Evolutionary conservation across 192 early-diverging fungal genomes (phyloP).

Genomic region (Lunasporangiospora selenospora): DNA sequence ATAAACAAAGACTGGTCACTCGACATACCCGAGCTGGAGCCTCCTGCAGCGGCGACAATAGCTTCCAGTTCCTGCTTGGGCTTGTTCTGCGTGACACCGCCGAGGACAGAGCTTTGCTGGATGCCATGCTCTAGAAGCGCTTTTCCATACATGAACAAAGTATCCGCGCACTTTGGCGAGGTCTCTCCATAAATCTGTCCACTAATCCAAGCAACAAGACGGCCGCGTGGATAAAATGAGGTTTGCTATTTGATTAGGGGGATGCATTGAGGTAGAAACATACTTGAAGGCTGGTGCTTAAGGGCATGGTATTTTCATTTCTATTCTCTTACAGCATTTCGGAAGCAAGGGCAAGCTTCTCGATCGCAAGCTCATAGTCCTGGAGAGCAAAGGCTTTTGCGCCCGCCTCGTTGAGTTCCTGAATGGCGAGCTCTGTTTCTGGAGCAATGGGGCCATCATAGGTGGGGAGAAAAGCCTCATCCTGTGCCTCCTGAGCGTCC

Average conservation of each 20-base stretch:
- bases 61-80: slow-evolving; percentile 32
- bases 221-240: not conserved
- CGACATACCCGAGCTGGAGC: slow-evolving; percentile 12
- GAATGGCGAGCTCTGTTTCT: slow-evolving; percentile 27
- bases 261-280: not conserved
- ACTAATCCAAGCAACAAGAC: too few species aligned
- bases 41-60: slow-evolving; percentile 23
- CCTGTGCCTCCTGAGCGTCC: slow-evolving; percentile 7
- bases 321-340: slow-evolving; percentile 69
- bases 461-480: slow-evolving; percentile 5
- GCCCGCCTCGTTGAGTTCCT: slow-evolving; percentile 66
- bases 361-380: slow-evolving; percentile 69
- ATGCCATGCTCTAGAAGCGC: slow-evolving; percentile 78
- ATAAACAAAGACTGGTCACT: not conserved
- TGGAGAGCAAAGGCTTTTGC: slow-evolving; percentile 67
- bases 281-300: too few species aligned
- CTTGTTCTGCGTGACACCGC: slow-evolving; percentile 55
- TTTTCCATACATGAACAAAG: slow-evolving; percentile 75
- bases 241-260: not conserved
- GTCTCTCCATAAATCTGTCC: slow-evolving; percentile 68
- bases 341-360: slow-evolving; percentile 73
- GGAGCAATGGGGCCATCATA: slow-evolving; percentile 47
- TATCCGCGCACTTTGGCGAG: slow-evolving; percentile 72
- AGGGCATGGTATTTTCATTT: too few species aligned
- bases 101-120: slow-evolving; percentile 77